Evolutionary conservation across 192 early-diverging fungal genomes (phyloP).

Genomic region (Coemansia sp.): DNA sequence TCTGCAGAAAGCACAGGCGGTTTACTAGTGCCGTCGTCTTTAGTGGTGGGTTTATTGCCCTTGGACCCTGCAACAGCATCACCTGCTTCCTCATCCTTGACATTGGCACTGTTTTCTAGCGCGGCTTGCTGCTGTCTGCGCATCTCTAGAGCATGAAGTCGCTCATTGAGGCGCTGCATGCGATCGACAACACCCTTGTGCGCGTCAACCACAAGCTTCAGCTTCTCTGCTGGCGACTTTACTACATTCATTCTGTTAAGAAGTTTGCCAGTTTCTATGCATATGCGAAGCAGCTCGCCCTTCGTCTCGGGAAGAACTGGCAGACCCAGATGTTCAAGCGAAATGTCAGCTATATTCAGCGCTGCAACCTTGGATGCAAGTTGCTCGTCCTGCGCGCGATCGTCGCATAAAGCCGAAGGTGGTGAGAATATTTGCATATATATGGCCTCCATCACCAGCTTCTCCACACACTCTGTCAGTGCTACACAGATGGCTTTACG

Average conservation of each 20-base stretch:
- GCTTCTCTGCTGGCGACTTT: constrained; percentile 49
- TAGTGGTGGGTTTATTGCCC: background rate
- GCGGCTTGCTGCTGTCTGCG: background rate
- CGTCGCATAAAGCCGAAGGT: constrained; percentile 41
- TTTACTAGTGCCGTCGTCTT: background rate
- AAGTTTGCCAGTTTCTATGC: constrained; percentile 29
- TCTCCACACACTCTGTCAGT: constrained; percentile 46
- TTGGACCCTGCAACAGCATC: background rate
- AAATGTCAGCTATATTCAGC: constrained; percentile 62
- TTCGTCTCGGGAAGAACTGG: constrained; percentile 1
- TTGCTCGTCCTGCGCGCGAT: constrained; percentile 61
- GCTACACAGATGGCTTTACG: constrained; percentile 23
- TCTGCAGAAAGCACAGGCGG: constrained; percentile 53
- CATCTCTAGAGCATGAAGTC: constrained; percentile 1
- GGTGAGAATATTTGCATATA: constrained; percentile 47
- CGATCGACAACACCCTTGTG: constrained; percentile 47
- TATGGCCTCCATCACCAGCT: constrained; percentile 30
- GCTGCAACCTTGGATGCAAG: constrained; percentile 68
- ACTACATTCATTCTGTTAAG: constrained; percentile 32
- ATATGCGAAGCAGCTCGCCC: constrained; percentile 28
- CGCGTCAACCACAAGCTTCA: constrained; percentile 47
- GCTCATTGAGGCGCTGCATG: constrained; percentile 33
- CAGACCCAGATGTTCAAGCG: constrained; percentile 63
- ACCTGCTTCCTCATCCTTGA: background rate
- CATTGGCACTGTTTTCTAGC: background rate